Percentiles rank a stretch among this genome's conserved stretches.
Conservation (phyloP, 768 basidiomycete genomes). For the Psilocybe tampanensis region DNA sequence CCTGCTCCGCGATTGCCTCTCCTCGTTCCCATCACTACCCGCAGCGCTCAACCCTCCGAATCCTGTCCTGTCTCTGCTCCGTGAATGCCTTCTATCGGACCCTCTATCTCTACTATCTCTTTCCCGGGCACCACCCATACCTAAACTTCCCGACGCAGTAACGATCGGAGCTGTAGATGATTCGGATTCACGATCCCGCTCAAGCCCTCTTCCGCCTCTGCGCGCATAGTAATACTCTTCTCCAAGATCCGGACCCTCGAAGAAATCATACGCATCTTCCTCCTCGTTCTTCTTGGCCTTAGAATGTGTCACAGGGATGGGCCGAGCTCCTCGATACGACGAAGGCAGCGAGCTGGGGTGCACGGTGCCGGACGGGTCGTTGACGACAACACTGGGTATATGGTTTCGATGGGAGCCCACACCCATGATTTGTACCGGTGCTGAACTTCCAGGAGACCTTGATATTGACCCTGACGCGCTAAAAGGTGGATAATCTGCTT, state of each 20-base stretch:
- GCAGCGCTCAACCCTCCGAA: neutral
- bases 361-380: neutral
- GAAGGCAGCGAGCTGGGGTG: neutral
- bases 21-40: slow-evolving; percentile 19
- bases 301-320: neutral
- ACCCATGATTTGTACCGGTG: slow-evolving; percentile 8
- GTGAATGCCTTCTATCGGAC: slow-evolving; percentile 5
- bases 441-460: neutral
- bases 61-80: neutral
- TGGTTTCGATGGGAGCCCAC: neutral
- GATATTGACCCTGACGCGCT: neutral
- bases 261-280: slow-evolving; percentile 58
- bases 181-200: slow-evolving; percentile 10
- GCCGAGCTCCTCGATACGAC: slow-evolving; percentile 2
- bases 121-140: neutral
- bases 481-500: slow-evolving; percentile 11
- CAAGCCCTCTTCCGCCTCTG: slow-evolving; percentile 23
- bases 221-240: slow-evolving; percentile 44
- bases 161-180: neutral
- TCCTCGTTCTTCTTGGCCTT: slow-evolving; percentile 16
- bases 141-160: no score
- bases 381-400: neutral
- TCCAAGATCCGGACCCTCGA: slow-evolving; percentile 58
- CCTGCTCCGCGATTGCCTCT: slow-evolving; percentile 23
- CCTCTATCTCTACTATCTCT: slow-evolving; percentile 7